phyloP scores from a whole-genome alignment of 1,139 yeast species.

The Yamadazyma buinensis region DNA sequence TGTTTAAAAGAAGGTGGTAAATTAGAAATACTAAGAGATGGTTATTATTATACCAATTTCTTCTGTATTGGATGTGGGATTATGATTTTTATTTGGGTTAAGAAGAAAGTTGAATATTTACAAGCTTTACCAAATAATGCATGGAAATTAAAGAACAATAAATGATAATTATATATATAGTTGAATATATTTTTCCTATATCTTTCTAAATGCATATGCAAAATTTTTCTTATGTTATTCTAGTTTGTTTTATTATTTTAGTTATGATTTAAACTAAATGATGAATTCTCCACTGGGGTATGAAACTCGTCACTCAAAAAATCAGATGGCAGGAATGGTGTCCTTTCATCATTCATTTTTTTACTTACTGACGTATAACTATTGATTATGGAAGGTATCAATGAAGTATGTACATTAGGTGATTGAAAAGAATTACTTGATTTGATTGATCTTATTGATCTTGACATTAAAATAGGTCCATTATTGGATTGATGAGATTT shows the following conservation, averaged over 20 bases:
- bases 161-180: neutral
- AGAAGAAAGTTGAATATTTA: slow-evolving; percentile 50
- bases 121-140: slow-evolving; percentile 63
- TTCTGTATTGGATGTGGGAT: slow-evolving; percentile 70
- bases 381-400: slow-evolving; percentile 41
- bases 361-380: slow-evolving; percentile 36
- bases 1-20: slow-evolving; percentile 57
- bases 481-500: slow-evolving; percentile 9
- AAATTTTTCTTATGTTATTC: neutral
- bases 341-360: slow-evolving; percentile 34
- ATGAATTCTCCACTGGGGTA: slow-evolving; percentile 15
- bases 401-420: slow-evolving; percentile 28
- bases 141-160: slow-evolving; percentile 53
- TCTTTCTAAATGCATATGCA: too few species aligned
- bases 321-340: slow-evolving; percentile 44
- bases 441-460: slow-evolving; percentile 1
- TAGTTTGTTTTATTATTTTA: too few species aligned
- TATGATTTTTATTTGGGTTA: slow-evolving; percentile 66
- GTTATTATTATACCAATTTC: slow-evolving; percentile 75
- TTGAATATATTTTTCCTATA: neutral
- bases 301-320: slow-evolving; percentile 34
- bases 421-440: slow-evolving; percentile 7
- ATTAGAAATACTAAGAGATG: slow-evolving; percentile 61
- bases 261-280: slow-evolving; percentile 9
- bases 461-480: neutral